Percentiles rank a stretch among this genome's conserved stretches.
Conservation (phyloP, 192 early-diverging fungal genomes). For the Umbelopsis isabellina region DNA sequence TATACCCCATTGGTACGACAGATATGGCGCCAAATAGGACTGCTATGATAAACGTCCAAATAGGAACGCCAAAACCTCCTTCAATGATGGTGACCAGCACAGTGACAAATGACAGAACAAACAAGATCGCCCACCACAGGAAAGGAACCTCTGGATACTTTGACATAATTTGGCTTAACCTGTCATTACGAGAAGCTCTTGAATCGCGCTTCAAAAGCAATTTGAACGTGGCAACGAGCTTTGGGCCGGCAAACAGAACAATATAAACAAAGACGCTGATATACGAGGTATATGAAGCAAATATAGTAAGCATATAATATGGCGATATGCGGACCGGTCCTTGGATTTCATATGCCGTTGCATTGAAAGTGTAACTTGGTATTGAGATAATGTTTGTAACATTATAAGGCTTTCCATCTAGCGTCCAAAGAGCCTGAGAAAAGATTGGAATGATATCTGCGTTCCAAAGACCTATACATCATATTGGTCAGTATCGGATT, state of each 20-base stretch:
- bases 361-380: conserved; percentile 20
- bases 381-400: not conserved
- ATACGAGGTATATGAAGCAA: conserved; percentile 44
- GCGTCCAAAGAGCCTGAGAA: conserved; percentile 1
- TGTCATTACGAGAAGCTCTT: conserved; percentile 39
- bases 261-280: conserved; percentile 46
- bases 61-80: conserved; percentile 42
- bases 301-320: conserved; percentile 42
- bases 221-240: conserved; percentile 42
- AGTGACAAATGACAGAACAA: conserved; percentile 40
- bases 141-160: conserved; percentile 41
- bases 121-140: conserved; percentile 41
- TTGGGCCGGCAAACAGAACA: conserved; percentile 45
- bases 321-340: conserved; percentile 2
- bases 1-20: conserved; percentile 48
- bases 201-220: conserved; percentile 33
- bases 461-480: conserved; percentile 1
- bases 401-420: conserved; percentile 10
- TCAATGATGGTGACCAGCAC: conserved; percentile 42
- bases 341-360: not conserved
- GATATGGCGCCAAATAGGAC: conserved; percentile 41
- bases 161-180: conserved; percentile 43
- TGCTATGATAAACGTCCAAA: conserved; percentile 44
- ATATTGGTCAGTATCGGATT: not conserved
- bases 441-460: conserved; percentile 14